Base-by-base conservation (phyloP, 2,329 filamentous ascomycete genomes). In the Alternaria triticimaculans region DNA sequence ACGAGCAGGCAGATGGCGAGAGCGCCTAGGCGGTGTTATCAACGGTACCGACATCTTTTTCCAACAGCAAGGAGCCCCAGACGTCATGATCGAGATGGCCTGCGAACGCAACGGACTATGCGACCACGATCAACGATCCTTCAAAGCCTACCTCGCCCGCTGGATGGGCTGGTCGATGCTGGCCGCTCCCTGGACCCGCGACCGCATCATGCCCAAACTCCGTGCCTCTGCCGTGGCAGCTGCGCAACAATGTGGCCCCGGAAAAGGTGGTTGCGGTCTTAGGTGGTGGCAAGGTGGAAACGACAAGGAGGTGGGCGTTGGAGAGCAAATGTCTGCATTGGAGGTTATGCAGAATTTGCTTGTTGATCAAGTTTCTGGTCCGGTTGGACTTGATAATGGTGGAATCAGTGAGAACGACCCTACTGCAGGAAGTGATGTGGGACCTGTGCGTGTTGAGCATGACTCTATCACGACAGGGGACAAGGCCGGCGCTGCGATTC, bases 401-500 rank as follows among this genome's bases (percentile, higher is more conserved):
- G 86, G 86, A 41, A 86, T 82, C 12, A 83, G 79, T 44, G 69
- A 80, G 65, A 84, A 85, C 21, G 78, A 88, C 61, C 79, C 81
- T 3, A 74, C 58, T 48, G 81, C 80, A 3, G 81, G 81, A 12
- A 65, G 60, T 62, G 72, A 77, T 44, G 63, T 59, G 18, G 72
- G 76, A 45, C 64, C 63, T 43, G 64, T 72, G 2, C 74, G 77
- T 4, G 62, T 73, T 25, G 58, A 63, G 11, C 70, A 70, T 55
- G 61, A 74, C 18, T 54, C 63, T 2, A 84, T 89, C 26, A 87
- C 86, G 3, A 83, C 83, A 0, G 88, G 84, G 6, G 91, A 94
- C 71, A 87, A 82, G 63, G 90, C 87, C 7, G 92, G 90, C 12
- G 92, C 91, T 20, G 87, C 86, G 4, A 85, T 93, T 60, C 65